A percentile compares a stretch with the other conserved stretches of the same genome.
phyloP scores from a whole-genome alignment of 768 basidiomycete genomes.

The Clitopilus passeckerianus region DNA sequence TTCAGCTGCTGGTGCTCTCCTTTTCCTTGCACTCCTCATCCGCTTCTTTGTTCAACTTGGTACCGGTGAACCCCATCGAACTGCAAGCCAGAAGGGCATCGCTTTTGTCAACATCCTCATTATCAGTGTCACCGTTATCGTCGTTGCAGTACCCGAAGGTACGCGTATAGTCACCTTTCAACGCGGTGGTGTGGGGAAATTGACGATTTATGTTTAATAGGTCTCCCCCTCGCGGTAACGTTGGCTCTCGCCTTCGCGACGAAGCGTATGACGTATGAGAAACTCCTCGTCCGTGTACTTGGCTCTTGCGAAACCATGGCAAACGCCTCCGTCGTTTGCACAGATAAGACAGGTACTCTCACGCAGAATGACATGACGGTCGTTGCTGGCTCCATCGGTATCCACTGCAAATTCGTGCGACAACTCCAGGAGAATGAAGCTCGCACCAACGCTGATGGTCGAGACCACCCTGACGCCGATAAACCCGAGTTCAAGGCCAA shows the following conservation, averaged over 20 bases:
- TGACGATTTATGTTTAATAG: conserved; percentile 25
- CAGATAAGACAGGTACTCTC: conserved; percentile 95
- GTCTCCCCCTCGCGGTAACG: conserved; percentile 92
- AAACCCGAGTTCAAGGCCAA: conserved; percentile 20
- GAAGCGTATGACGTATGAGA: conserved; percentile 95
- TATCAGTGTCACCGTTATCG: conserved; percentile 81
- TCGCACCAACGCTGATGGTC: conserved; percentile 68
- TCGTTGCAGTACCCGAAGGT: conserved; percentile 47
- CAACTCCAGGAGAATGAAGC: conserved; percentile 65
- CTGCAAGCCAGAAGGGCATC: conserved; percentile 79
- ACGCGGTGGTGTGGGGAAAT: too few relatives aligned
- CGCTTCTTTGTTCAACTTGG: conserved; percentile 90
- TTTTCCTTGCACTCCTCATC: conserved; percentile 87
- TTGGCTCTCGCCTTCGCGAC: conserved; percentile 96
- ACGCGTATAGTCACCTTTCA: background rate
- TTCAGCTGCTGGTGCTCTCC: conserved; percentile 69
- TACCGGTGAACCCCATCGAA: conserved; percentile 50
- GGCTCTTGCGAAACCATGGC: conserved; percentile 99
- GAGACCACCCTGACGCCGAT: conserved; percentile 24
- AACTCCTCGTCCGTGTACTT: conserved; percentile 91
- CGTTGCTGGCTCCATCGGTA: conserved; percentile 92
- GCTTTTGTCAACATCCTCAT: conserved; percentile 91
- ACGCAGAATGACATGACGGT: conserved; percentile 96
- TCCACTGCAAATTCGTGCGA: conserved; percentile 91
- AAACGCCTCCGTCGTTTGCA: conserved; percentile 93